Base-by-base conservation (phyloP, 306 rosid species). In the Crotalaria pallida region DNA sequence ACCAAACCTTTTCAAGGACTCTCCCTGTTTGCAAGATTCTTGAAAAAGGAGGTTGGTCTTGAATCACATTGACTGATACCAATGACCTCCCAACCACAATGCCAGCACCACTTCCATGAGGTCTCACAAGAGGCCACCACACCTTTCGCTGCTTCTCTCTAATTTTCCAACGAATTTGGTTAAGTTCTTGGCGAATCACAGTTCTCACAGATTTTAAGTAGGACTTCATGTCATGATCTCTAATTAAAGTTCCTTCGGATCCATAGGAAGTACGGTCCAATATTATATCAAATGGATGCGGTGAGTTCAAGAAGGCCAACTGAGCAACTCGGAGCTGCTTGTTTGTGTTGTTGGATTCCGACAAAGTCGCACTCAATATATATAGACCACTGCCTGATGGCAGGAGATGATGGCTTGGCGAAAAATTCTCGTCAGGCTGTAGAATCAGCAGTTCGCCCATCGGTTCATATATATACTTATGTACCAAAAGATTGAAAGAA, bases 201-300 rank as follows among this genome's bases (percentile, higher is more conserved):
- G 83, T 84, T 27, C 83, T 72, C 23, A 91, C 45, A 17, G 81
- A 80, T 71, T 65, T 86, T 7, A 85, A 58, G 80, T 91, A 91
- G 10, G 92, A 91, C 31, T 10, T 82, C 92, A 91, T 74, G 79
- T 91, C 97, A 53, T 91, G 97, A 52, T 91, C 96, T 77, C 97
- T 78, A 23, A 76, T 86, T 36, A 91, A 80, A 31, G 84, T 66
- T 75, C 96, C 96, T 15, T 82, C 88, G 0, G 86, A 83, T 26
- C 97, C 97, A 67, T 91, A 91, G 1, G 97, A 85, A 5, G 92
- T 83, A 27, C 90, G 77, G 17, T 90, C 89, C 10, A 89, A 80
- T 43, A 90, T 62, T 51, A 86, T 86, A 62, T 90, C 94, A 4
- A 90, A 89, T 17, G 96, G 96, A 72, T 90, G 96, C 1, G 96